Evolutionary conservation across 768 basidiomycete species (phyloP).

Genomic region (Lentinula boryana): DNA sequence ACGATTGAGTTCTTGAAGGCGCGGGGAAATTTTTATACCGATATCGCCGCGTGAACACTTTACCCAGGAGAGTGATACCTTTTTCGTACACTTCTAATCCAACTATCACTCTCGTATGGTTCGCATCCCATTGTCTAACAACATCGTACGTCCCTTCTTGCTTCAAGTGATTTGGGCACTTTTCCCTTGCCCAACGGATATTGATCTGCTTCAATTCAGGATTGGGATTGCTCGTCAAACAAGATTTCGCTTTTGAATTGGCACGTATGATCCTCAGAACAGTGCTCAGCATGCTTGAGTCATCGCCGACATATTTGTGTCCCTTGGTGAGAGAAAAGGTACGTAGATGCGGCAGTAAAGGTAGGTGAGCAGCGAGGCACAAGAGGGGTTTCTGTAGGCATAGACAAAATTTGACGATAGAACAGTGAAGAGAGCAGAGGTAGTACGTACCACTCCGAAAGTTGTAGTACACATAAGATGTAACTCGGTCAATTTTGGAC

Average conservation of each 20-base stretch:
- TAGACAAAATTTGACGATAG: background rate
- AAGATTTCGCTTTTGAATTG: conserved; percentile 15
- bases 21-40: conserved; percentile 10
- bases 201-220: conserved; percentile 30
- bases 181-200: conserved; percentile 43
- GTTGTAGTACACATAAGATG: conserved; percentile 48
- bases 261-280: conserved; percentile 29
- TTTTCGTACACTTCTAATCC: conserved; percentile 23
- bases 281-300: conserved; percentile 30
- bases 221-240: background rate
- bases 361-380: conserved; percentile 31
- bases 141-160: conserved; percentile 21
- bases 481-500: conserved; percentile 36
- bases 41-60: conserved; percentile 30
- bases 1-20: background rate
- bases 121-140: conserved; percentile 15
- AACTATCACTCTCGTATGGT: background rate
- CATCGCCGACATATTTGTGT: conserved; percentile 37
- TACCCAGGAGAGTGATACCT: conserved; percentile 35
- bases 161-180: conserved; percentile 42
- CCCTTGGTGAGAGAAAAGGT: conserved; percentile 45
- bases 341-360: conserved; percentile 32
- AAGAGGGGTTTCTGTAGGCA: conserved; percentile 32
- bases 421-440: background rate
- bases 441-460: conserved; percentile 30